Evolutionary conservation across 768 basidiomycete species (phyloP).

Genomic region (Naematelia encephala): DNA sequence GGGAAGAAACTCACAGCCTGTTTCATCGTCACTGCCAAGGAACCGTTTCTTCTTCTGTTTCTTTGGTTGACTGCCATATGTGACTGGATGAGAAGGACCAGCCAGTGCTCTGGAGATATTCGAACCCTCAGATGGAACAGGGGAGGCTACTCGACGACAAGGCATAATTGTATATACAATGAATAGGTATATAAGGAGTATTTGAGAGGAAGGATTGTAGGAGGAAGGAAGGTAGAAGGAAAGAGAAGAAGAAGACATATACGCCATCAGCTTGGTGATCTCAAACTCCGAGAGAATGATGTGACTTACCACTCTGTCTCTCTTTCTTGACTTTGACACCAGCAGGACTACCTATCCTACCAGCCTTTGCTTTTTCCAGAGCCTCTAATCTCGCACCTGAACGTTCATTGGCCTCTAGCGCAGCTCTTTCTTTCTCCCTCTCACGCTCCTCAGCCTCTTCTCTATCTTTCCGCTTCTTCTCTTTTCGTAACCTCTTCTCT

Average conservation of each 20-base stretch:
- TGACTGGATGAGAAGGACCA: conserved; percentile 14
- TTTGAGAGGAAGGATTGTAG: background rate
- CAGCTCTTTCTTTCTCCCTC: conserved; percentile 8
- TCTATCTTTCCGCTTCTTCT: conserved; percentile 2
- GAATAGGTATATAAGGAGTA: background rate
- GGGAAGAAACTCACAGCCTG: conserved; percentile 21
- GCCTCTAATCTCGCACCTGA: conserved; percentile 16
- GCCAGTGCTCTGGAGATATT: conserved; percentile 8
- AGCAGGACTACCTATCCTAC: conserved; percentile 24
- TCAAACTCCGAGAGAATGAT: background rate
- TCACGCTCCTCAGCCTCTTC: conserved; percentile 10
- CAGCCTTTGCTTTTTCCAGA: conserved; percentile 15
- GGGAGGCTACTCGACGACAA: conserved; percentile 8
- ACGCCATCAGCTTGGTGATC: background rate
- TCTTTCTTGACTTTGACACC: conserved; percentile 41
- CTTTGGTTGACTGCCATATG: conserved; percentile 29
- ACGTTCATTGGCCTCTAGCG: conserved; percentile 13
- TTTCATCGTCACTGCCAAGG: conserved; percentile 43
- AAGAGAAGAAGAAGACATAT: conserved; percentile 4
- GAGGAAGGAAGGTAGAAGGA: background rate
- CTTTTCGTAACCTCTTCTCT: background rate
- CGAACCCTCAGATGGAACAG: conserved; percentile 32
- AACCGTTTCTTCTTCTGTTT: conserved; percentile 42
- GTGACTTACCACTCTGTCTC: conserved; percentile 33
- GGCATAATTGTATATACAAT: background rate